Evolutionary conservation across 192 early-diverging fungal species (phyloP).

Genomic region (Coemansia sp.): DNA sequence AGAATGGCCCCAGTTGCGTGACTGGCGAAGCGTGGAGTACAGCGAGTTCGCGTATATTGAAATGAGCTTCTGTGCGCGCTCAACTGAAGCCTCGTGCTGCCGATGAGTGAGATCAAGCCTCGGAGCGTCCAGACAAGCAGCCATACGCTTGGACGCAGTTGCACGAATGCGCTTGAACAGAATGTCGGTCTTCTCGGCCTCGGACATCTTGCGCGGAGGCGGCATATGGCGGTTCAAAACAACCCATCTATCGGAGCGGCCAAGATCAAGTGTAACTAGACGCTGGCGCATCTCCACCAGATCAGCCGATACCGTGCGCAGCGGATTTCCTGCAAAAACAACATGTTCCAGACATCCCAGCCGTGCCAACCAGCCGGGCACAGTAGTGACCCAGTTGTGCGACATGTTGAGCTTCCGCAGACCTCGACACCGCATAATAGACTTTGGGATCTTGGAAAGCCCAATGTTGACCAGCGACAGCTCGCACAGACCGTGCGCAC

Average conservation of each 20-base stretch:
- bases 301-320: constrained; percentile 41
- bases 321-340: constrained; percentile 37
- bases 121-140: constrained; percentile 34
- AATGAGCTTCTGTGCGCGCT: constrained; percentile 37
- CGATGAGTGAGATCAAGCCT: constrained; percentile 39
- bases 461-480: constrained; percentile 49
- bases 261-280: constrained; percentile 37
- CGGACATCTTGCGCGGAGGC: constrained; percentile 16
- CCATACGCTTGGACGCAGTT: constrained; percentile 38
- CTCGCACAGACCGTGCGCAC: constrained; percentile 27
- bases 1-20: constrained; percentile 51
- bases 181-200: constrained; percentile 18
- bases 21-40: constrained; percentile 39
- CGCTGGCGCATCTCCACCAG: constrained; percentile 53
- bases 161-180: constrained; percentile 31
- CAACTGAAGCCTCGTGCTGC: constrained; percentile 46
- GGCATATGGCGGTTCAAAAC: constrained; percentile 27
- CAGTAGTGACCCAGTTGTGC: constrained; percentile 51
- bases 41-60: constrained; percentile 34
- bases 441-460: constrained; percentile 26
- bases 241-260: constrained; percentile 26
- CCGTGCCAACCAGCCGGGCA: constrained; percentile 40
- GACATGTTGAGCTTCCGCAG: constrained; percentile 51
- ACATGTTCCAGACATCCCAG: constrained; percentile 41
- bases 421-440: constrained; percentile 21